Evolutionary conservation across 2,329 filamentous ascomycete species (phyloP).

Genomic region (Beauveria asiatica): DNA sequence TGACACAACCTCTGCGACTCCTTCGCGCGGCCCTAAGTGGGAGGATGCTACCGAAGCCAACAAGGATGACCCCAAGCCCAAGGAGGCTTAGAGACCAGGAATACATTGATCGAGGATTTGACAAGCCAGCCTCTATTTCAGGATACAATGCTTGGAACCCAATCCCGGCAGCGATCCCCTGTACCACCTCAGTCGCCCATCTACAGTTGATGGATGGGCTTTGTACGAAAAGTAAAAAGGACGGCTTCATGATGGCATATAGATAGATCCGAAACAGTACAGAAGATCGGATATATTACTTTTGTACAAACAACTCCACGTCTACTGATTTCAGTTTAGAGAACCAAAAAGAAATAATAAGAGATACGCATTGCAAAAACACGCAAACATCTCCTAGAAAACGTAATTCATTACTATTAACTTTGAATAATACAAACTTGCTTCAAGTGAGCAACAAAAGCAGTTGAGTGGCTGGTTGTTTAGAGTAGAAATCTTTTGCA

Average conservation of each 20-base stretch:
- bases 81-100: constrained; percentile 11
- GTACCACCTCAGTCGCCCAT: background rate
- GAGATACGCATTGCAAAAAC: background rate
- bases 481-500: background rate
- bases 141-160: background rate
- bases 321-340: background rate
- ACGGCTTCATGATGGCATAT: constrained; percentile 7
- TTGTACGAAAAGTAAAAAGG: constrained; percentile 3
- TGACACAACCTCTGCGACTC: background rate
- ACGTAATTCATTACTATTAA: constrained; percentile 1
- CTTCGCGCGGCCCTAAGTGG: constrained; percentile 14
- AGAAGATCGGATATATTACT: constrained; percentile 2
- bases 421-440: constrained; percentile 3
- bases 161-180: background rate
- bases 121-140: background rate
- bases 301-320: constrained; percentile 11
- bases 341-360: background rate
- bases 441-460: background rate
- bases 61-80: constrained; percentile 12
- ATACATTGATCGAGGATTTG: background rate
- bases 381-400: background rate
- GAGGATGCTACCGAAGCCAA: constrained; percentile 25
- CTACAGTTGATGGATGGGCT: background rate
- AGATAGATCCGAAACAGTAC: background rate
- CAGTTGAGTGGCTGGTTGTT: background rate